Evolutionary conservation across 805 yeast species (phyloP).

Genomic region (Teunomyces stri): DNA sequence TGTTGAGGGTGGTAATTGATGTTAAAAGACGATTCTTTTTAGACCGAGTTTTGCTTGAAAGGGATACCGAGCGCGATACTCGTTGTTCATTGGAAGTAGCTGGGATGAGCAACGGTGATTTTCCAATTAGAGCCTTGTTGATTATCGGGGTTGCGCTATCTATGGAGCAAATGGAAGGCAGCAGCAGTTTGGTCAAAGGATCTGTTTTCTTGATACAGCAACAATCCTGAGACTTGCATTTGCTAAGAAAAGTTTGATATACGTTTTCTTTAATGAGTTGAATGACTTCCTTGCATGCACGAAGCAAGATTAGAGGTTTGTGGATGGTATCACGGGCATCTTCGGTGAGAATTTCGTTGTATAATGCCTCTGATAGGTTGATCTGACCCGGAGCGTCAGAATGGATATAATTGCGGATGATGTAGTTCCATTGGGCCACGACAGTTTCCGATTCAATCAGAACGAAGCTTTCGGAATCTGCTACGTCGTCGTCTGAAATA

Average conservation of each 20-base stretch:
- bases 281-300: constrained; percentile 31
- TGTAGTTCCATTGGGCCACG: constrained; percentile 33
- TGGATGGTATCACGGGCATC: constrained; percentile 21
- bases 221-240: neutral
- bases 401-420: constrained; percentile 40
- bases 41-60: constrained; percentile 10
- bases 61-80: constrained; percentile 4
- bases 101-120: constrained; percentile 7
- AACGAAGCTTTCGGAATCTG: neutral
- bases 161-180: neutral
- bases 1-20: constrained; percentile 1
- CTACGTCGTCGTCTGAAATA: constrained; percentile 5
- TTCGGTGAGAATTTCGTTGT: constrained; percentile 20
- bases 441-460: constrained; percentile 9
- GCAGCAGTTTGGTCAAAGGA: neutral
- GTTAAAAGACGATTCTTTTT: constrained; percentile 8
- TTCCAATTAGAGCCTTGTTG: constrained; percentile 1
- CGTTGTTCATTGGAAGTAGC: neutral
- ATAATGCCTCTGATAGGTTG: constrained; percentile 44
- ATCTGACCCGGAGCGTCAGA: constrained; percentile 47
- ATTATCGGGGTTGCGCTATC: constrained; percentile 4
- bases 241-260: constrained; percentile 14
- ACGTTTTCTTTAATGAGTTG: constrained; percentile 36
- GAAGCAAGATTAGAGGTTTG: constrained; percentile 23
- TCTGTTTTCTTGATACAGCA: neutral